Percentiles rank a stretch among this genome's conserved stretches.
phyloP scores from a whole-genome alignment of 352 stramenopile species.

The Pythium brachiatum region DNA sequence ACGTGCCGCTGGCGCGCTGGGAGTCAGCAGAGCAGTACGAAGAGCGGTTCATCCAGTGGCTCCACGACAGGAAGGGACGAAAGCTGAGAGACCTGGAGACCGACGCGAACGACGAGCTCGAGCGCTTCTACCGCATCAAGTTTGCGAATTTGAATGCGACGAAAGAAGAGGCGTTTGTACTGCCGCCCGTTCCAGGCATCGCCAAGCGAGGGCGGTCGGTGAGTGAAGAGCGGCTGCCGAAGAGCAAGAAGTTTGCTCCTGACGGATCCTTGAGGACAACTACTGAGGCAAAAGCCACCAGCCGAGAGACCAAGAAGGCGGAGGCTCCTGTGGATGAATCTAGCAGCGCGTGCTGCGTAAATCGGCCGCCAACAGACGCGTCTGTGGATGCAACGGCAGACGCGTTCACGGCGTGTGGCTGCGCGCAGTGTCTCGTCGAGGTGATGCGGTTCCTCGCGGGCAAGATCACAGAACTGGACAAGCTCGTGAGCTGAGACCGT shows the following conservation, averaged over 20 bases:
- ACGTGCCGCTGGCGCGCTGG: conserved; percentile 5
- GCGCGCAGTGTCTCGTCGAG: not conserved
- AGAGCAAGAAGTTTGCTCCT: not conserved
- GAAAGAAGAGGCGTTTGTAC: not conserved
- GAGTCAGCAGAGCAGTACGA: conserved; percentile 16
- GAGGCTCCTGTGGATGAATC: too few species aligned
- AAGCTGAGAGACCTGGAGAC: not conserved
- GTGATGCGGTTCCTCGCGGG: not conserved
- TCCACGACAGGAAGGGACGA: not conserved
- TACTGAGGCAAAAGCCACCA: too few species aligned
- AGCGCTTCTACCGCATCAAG: conserved; percentile 9
- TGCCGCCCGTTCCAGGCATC: too few species aligned
- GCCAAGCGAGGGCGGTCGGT: not conserved
- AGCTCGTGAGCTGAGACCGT: not conserved
- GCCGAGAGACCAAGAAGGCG: too few species aligned
- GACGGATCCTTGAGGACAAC: too few species aligned
- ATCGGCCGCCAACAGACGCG: not conserved
- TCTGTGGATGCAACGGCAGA: not conserved
- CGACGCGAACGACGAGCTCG: not conserved
- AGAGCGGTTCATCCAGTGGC: conserved; percentile 14
- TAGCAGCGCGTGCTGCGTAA: too few species aligned
- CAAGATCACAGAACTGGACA: not conserved
- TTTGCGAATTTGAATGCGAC: conserved; percentile 4
- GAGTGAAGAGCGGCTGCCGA: not conserved
- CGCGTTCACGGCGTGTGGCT: not conserved